Conservation (phyloP, 2,329 filamentous ascomycete genomes). For the Phaeosphaeriaceae sp. region DNA sequence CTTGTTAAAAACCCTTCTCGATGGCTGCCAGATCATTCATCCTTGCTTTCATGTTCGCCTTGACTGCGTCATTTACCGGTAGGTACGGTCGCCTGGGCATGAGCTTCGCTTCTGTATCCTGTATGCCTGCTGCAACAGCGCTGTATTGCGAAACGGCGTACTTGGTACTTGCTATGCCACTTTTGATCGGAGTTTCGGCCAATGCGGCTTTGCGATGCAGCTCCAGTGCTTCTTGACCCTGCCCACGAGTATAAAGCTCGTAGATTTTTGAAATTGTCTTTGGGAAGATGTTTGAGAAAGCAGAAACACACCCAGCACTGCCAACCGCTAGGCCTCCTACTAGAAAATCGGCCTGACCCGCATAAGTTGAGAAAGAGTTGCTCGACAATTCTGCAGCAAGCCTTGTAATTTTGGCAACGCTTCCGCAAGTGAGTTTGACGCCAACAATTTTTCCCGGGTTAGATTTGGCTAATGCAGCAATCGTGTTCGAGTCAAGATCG, state of each 20-base stretch:
- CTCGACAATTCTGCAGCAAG: constrained; percentile 60
- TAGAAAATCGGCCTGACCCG: constrained; percentile 76
- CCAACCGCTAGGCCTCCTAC: constrained; percentile 62
- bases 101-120: constrained; percentile 37
- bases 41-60: constrained; percentile 25
- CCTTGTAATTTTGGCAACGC: constrained; percentile 73
- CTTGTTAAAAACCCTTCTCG: constrained; percentile 26
- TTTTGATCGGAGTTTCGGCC: constrained; percentile 70
- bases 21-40: constrained; percentile 37
- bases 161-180: constrained; percentile 72
- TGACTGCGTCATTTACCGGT: constrained; percentile 32
- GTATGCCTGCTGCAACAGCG: constrained; percentile 64
- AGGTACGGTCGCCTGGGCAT: constrained; percentile 38
- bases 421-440: constrained; percentile 76
- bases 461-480: constrained; percentile 60
- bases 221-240: constrained; percentile 63
- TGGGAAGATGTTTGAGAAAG: constrained; percentile 65
- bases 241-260: constrained; percentile 65
- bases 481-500: constrained; percentile 71
- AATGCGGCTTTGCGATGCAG: constrained; percentile 69
- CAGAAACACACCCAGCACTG: constrained; percentile 63
- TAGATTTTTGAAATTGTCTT: constrained; percentile 66
- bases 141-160: constrained; percentile 69
- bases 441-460: constrained; percentile 70
- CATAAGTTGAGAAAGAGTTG: constrained; percentile 70